These are phyloP conservation scores for Trametes cubensis DNA, from an alignment of 768 basidiomycete genomes.

Conservation along the genomic window DNA sequence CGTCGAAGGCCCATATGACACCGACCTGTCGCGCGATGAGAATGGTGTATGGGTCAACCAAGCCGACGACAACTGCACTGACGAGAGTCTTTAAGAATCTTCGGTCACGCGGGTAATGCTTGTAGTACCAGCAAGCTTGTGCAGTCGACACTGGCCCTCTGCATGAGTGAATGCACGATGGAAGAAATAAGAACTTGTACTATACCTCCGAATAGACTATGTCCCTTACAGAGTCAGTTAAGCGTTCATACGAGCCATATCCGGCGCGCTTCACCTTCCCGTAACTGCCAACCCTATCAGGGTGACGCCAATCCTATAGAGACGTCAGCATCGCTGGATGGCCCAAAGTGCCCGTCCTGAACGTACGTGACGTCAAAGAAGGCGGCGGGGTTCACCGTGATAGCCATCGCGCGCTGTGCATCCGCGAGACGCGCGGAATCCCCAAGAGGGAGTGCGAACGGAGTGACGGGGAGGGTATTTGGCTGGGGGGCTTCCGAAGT, in stretches of 20 bases:
- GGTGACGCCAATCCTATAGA: conserved; percentile 9
- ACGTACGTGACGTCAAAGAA: conserved; percentile 18
- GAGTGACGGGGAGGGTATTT: not conserved
- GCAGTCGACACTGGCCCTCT: conserved; percentile 7
- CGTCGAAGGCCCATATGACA: conserved; percentile 12
- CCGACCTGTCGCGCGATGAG: not conserved
- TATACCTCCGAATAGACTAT: conserved; percentile 14
- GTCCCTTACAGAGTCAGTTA: not conserved
- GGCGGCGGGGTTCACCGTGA: conserved; percentile 8
- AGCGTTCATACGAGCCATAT: not conserved
- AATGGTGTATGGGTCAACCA: no score
- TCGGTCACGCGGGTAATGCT: conserved; percentile 16
- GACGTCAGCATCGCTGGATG: not conserved
- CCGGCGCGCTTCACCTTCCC: conserved; percentile 2
- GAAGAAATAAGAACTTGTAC: no score
- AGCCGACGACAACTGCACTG: not conserved
- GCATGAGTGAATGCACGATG: not conserved
- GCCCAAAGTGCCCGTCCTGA: not conserved
- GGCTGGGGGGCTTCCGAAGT: not conserved
- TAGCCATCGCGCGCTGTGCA: conserved; percentile 7
- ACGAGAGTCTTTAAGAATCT: conserved; percentile 14
- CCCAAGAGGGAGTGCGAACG: not conserved
- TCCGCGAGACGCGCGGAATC: not conserved
- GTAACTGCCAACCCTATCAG: conserved; percentile 14
- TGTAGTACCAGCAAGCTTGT: conserved; percentile 18